These are phyloP conservation scores for Boletus smithii DNA, from an alignment of 1,284 basidiomycete species.

Conservation along the genomic window DNA sequence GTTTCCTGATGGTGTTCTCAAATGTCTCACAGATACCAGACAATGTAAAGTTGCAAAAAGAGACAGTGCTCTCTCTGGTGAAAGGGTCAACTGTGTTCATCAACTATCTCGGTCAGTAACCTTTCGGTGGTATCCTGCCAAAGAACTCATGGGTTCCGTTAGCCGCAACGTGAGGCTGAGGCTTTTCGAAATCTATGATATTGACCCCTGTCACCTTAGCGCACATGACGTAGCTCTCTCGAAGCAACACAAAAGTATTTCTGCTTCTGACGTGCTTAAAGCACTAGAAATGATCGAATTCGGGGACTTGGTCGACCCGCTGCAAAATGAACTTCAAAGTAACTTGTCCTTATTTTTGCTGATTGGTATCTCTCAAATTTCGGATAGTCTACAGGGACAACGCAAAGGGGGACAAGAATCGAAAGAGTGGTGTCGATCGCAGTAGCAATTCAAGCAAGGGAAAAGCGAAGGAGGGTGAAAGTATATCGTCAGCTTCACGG, in stretches of 20 bases:
- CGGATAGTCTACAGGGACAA: conserved; percentile 56
- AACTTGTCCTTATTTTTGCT: conserved; percentile 20
- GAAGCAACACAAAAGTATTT: conserved; percentile 85
- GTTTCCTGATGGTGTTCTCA: background rate
- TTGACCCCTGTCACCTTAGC: conserved; percentile 39
- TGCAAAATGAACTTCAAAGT: conserved; percentile 76
- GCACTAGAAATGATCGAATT: conserved; percentile 82
- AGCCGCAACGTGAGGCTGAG: conserved; percentile 63
- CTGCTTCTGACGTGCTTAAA: conserved; percentile 83
- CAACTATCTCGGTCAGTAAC: conserved; percentile 74
- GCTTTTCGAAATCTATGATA: background rate
- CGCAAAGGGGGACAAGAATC: conserved; percentile 52
- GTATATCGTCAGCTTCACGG: conserved; percentile 26
- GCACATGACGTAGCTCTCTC: conserved; percentile 84
- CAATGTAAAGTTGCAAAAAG: conserved; percentile 82
- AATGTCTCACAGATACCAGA: conserved; percentile 64
- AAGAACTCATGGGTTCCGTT: conserved; percentile 6
- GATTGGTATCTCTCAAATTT: background rate
- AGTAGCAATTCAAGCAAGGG: conserved; percentile 29
- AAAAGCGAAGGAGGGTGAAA: conserved; percentile 27
- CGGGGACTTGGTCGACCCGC: conserved; percentile 63
- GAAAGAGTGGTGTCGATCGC: conserved; percentile 37
- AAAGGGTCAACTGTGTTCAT: conserved; percentile 91
- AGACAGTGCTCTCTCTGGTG: conserved; percentile 75
- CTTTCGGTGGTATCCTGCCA: background rate